Evolutionary conservation across 2,329 filamentous ascomycete species (phyloP).

Genomic region (Nothophaeocryptopus gaeumannii): DNA sequence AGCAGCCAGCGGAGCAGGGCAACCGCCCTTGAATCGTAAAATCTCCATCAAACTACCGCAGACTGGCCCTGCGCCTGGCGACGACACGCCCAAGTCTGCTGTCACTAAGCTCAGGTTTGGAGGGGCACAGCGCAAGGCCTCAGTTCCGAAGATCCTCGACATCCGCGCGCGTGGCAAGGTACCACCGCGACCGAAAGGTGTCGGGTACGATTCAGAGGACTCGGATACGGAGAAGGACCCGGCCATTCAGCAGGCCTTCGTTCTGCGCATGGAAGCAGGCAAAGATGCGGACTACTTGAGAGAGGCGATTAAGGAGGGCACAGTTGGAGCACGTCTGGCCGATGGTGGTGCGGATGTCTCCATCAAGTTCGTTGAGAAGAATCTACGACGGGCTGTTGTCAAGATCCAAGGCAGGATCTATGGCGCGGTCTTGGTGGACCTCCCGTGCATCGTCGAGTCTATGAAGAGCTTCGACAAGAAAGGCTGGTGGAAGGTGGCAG

Average conservation of each 20-base stretch:
- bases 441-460: slow-evolving; percentile 82
- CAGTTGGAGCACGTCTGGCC: slow-evolving; percentile 63
- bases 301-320: slow-evolving; percentile 67
- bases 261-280: slow-evolving; percentile 83
- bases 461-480: slow-evolving; percentile 94
- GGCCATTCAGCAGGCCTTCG: slow-evolving; percentile 81
- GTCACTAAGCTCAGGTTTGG: slow-evolving; percentile 54
- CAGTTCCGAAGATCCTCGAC: slow-evolving; percentile 26
- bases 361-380: slow-evolving; percentile 74
- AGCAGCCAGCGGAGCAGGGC: slow-evolving; percentile 24
- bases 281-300: slow-evolving; percentile 81
- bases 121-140: slow-evolving; percentile 15
- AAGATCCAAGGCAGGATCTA: slow-evolving; percentile 68
- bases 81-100: slow-evolving; percentile 25
- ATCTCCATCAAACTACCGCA: slow-evolving; percentile 34
- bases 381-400: slow-evolving; percentile 70
- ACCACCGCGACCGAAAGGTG: slow-evolving; percentile 59
- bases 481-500: slow-evolving; percentile 82
- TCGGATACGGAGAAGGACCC: slow-evolving; percentile 87
- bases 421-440: slow-evolving; percentile 74
- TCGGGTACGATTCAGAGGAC: slow-evolving; percentile 94
- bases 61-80: neutral
- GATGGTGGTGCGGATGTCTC: slow-evolving; percentile 73
- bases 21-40: slow-evolving; percentile 22
- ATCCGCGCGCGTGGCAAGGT: slow-evolving; percentile 22